These are phyloP conservation scores for Megacollybia marginata DNA, from an alignment of 768 basidiomycete genomes.

Conservation along the genomic window DNA sequence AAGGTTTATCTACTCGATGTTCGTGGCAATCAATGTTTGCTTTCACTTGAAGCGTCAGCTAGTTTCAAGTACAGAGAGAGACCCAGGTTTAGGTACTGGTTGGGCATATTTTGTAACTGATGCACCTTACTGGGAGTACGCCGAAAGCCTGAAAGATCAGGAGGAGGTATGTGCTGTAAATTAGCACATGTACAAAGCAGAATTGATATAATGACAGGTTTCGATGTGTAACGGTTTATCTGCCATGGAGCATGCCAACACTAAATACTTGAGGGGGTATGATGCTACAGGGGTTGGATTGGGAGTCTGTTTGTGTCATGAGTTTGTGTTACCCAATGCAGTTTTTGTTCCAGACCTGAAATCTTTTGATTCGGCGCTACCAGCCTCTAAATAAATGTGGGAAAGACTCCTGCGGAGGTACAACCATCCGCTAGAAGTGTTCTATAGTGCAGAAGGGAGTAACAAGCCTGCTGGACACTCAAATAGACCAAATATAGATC, in stretches of 20 bases:
- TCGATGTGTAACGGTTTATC: not conserved
- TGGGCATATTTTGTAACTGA: too few species aligned
- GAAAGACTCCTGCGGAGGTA: too few species aligned
- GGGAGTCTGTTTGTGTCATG: constrained; percentile 5
- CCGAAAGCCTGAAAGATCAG: not conserved
- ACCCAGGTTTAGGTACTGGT: not conserved
- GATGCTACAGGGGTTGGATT: constrained; percentile 10
- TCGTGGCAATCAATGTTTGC: too few species aligned
- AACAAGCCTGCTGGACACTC: too few species aligned
- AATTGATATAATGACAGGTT: too few species aligned
- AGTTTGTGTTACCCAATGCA: constrained; percentile 6
- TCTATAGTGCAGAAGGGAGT: too few species aligned
- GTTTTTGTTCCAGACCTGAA: too few species aligned
- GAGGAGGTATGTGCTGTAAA: not conserved
- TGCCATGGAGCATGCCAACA: constrained; percentile 5
- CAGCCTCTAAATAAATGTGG: too few species aligned
- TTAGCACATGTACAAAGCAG: too few species aligned
- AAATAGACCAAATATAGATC: too few species aligned
- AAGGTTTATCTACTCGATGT: not conserved
- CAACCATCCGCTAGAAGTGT: too few species aligned
- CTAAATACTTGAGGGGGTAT: not conserved
- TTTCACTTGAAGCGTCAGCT: not conserved
- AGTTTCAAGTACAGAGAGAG: not conserved
- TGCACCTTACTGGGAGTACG: not conserved
- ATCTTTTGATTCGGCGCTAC: too few species aligned